Conservation (phyloP, 192 early-diverging fungal species). For the Phlyctochytrium arcticum region DNA sequence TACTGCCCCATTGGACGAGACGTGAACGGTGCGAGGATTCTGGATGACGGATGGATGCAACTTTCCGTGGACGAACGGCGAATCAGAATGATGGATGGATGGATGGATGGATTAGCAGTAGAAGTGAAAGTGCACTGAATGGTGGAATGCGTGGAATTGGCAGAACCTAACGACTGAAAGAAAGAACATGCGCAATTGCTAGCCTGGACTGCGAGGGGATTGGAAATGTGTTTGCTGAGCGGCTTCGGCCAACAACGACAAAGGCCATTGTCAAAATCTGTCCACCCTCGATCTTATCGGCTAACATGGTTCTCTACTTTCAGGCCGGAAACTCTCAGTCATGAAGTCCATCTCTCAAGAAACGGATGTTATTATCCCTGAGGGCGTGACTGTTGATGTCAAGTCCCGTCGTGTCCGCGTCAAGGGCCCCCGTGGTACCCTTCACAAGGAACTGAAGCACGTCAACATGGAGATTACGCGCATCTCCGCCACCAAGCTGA, state of each 20-base stretch:
- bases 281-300: not conserved
- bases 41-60: not conserved
- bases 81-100: conserved; percentile 9
- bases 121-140: not conserved
- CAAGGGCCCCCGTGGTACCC: conserved; percentile 84
- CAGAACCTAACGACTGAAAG: not conserved
- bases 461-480: conserved; percentile 87
- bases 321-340: conserved; percentile 26
- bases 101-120: not conserved
- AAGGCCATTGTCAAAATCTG: too few relatives aligned
- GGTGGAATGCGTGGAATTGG: not conserved
- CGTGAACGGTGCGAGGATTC: too few relatives aligned
- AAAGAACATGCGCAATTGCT: not conserved
- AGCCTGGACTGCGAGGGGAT: not conserved
- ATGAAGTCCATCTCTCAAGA: conserved; percentile 94
- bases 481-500: conserved; percentile 64
- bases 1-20: too few relatives aligned
- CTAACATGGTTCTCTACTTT: not conserved
- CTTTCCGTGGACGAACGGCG: too few relatives aligned
- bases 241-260: not conserved
- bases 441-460: conserved; percentile 90
- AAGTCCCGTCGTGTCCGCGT: conserved; percentile 88
- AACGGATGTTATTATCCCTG: conserved; percentile 86
- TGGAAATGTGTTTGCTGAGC: not conserved
- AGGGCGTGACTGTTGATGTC: conserved; percentile 73